A percentile compares a stretch with the other conserved stretches of the same genome.
phyloP scores from a whole-genome alignment of 139 green algal genomes.

The Tetradesmus obliquus region DNA sequence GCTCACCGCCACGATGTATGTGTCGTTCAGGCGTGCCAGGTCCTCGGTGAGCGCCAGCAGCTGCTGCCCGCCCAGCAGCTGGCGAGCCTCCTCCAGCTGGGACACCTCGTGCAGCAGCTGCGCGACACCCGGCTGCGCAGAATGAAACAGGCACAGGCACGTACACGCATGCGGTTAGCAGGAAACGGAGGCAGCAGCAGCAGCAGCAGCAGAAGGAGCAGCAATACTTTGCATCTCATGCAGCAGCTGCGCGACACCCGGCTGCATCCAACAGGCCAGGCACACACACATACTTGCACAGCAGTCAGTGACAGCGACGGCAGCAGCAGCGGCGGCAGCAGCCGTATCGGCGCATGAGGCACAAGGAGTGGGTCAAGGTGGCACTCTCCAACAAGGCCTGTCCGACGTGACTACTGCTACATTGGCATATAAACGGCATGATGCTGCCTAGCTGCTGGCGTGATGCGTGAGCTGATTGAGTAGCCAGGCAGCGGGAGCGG shows the following conservation, averaged over 20 bases:
- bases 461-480: background rate
- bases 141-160: background rate
- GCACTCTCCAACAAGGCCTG: too few species aligned
- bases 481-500: background rate
- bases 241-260: background rate
- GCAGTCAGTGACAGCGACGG: background rate
- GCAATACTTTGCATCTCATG: background rate
- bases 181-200: background rate
- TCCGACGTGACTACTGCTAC: too few species aligned
- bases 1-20: constrained; percentile 38
- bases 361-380: background rate
- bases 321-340: background rate
- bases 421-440: background rate
- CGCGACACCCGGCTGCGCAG: background rate
- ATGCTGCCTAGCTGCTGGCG: background rate
- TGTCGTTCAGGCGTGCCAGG: constrained; percentile 43
- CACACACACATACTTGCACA: background rate
- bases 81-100: constrained; percentile 15
- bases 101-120: constrained; percentile 13
- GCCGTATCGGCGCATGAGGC: background rate
- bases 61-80: background rate
- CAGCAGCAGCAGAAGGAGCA: background rate
- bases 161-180: background rate
- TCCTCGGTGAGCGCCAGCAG: constrained; percentile 9
- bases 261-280: background rate